phyloP scores from a whole-genome alignment of 2,329 filamentous ascomycete genomes.

The Penicillium sp. region DNA sequence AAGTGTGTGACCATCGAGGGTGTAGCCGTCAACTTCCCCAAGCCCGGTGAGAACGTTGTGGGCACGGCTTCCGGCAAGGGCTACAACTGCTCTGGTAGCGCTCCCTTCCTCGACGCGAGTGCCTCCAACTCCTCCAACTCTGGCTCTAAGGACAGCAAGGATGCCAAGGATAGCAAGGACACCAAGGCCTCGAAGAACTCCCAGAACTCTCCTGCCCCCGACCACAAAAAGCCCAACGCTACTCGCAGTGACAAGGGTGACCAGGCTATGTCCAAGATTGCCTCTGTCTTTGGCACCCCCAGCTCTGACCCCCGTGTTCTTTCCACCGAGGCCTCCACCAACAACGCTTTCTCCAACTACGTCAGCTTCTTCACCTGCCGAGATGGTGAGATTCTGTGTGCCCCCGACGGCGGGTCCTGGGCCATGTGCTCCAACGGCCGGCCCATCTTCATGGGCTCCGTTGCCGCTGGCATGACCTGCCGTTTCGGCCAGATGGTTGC shows the following conservation, averaged over 20 bases:
- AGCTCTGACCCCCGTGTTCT: conserved; percentile 9
- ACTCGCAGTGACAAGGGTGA: conserved; percentile 6
- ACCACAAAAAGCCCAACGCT: conserved; percentile 15
- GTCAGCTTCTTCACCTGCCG: conserved; percentile 18
- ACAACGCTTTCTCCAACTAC: conserved; percentile 17
- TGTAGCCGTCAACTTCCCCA: conserved; percentile 60
- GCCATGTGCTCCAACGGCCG: conserved; percentile 32
- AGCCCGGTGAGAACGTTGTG: conserved; percentile 56
- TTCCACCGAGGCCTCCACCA: conserved; percentile 14
- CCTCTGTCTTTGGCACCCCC: conserved; percentile 9
- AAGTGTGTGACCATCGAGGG: conserved; percentile 56
- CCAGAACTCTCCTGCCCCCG: neutral
- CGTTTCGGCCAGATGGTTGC: conserved; percentile 23
- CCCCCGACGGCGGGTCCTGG: conserved; percentile 30
- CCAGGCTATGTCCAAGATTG: conserved; percentile 14
- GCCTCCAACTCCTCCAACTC: conserved; percentile 6
- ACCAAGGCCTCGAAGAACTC: conserved; percentile 2
- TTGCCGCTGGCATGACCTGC: conserved; percentile 37
- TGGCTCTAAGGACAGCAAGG: conserved; percentile 10
- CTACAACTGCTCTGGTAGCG: conserved; percentile 31
- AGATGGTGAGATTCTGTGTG: conserved; percentile 33
- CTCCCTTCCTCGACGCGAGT: conserved; percentile 28
- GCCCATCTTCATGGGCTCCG: conserved; percentile 36
- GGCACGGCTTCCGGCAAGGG: conserved; percentile 34
- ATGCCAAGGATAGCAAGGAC: neutral